Evolutionary conservation across 345 rosid genomes (phyloP), one percentile per base, ranked within the genome.

Genomic region (Euphorbia lathyris): DNA sequence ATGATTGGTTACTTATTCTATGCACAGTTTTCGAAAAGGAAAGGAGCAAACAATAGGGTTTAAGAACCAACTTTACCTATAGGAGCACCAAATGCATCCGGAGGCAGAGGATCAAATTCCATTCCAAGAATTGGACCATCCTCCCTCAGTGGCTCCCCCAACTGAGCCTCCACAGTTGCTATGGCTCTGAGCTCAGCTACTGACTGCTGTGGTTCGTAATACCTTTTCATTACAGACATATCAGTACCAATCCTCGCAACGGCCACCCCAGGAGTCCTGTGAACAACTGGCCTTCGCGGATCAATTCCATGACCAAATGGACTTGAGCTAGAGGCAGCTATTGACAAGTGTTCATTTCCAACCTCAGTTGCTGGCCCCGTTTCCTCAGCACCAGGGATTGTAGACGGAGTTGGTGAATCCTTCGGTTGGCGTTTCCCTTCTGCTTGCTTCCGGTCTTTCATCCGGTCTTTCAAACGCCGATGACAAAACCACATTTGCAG

Each of bases 401-500:
- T 73, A 19, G 73, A 67, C 8, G 73, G 58, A 1, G 71, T 62
- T 0, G 69, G 77, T 1, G 87, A 77, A 30, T 84, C 89, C 72
- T 85, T 89, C 17, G 66, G 75, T 48, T 67, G 86, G 62, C 86
- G 89, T 81, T 89, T 92, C 2, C 19, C 69, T 3, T 71, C 76
- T 3, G 86, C 74, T 0, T 79, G 73, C 84, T 93, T 93, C 74
- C 90, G 72, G 81, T 93, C 98, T 0, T 80, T 71, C 84, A 89
- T 93, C 74, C 92, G 72, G 80, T 93, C 98, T 83, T 93, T 93
- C 74, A 93, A 74, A 8, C 96, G 81, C 67, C 98, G 84, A 81
- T 90, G 98, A 78, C 97, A 93, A 64, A 93, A 93, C 98, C 98
- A 93, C 98, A 93, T 93, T 86, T 89, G 98, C 72, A 93, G 65